These are phyloP conservation scores for Eimeria maxima DNA, from an alignment of 169 alveolate species.

Conservation along the genomic window DNA sequence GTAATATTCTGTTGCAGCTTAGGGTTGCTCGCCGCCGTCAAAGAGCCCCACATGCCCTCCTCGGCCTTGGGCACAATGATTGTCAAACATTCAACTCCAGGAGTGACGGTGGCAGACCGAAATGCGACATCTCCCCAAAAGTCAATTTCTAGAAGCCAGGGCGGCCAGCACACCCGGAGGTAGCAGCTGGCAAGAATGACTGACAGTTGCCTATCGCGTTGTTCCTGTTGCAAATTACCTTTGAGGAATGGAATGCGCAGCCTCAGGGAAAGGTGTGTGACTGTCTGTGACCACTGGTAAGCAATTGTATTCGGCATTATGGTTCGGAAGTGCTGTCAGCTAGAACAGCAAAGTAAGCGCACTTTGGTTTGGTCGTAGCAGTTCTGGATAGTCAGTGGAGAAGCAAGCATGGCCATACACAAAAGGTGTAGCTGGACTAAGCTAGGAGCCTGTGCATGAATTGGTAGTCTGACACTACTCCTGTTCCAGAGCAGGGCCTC, in stretches of 20 bases:
- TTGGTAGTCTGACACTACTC: too few relatives aligned
- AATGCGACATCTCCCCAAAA: conserved; percentile 41
- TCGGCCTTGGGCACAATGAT: conserved; percentile 50
- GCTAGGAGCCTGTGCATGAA: neutral
- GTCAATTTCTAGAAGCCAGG: conserved; percentile 63
- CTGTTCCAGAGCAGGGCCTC: too few relatives aligned
- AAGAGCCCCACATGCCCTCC: conserved; percentile 51
- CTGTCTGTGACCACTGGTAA: conserved; percentile 67
- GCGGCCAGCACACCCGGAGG: conserved; percentile 62
- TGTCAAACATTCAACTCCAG: conserved; percentile 36
- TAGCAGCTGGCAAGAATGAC: conserved; percentile 56
- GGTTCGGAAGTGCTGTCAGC: neutral
- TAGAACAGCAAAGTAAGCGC: neutral
- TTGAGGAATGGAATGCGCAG: conserved; percentile 67
- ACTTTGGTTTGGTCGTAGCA: neutral
- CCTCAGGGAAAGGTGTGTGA: conserved; percentile 13
- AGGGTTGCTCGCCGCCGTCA: conserved; percentile 48
- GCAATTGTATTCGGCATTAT: conserved; percentile 68
- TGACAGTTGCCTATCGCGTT: neutral
- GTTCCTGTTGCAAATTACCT: conserved; percentile 55
- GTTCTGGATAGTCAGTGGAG: neutral
- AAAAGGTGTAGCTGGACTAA: neutral
- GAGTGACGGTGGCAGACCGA: conserved; percentile 46
- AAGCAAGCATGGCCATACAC: neutral
- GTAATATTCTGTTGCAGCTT: conserved; percentile 23